Base-by-base conservation (phyloP, 345 rosid genomes). In the Syzygium aromaticum region DNA sequence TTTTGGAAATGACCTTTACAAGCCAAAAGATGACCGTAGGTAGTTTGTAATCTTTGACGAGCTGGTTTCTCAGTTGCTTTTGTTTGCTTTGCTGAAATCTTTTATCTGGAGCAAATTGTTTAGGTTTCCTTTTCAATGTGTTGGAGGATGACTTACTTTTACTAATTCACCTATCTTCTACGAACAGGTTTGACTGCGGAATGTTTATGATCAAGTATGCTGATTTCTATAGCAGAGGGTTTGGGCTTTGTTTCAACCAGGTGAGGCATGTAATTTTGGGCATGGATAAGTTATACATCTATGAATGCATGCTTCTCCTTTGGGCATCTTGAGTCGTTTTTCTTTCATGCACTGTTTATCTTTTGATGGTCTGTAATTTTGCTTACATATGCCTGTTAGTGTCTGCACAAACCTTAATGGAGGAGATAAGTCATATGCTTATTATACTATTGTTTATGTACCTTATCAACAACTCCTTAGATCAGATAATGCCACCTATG, bases 151-250 rank as follows among this genome's bases (percentile, higher is more conserved):
- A 73, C 8, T 73, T 73, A 38, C 22, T 14, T 73, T 73, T 73
- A 38, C 49, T 2, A 38, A 38, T 38, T 73, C 4, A 73, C 82
- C 14, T 73, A 38, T 73, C 19, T 38, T 73, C 14, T 73, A 73
- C 1, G 51, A 83, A n/a, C 94, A 98, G 99, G 93, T 98, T 89
- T 88, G 99, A 98, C 88, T 98, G 99, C 52, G 99, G 99, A 54
- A 91, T 96, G 93, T 98, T 98, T 91, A 98, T 98, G 99, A 93
- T 98, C 77, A 98, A 98, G 87, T 98, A 98, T 90, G 93, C 94
- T 2, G 99, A 98, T 89, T 98, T 96, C 84, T 95, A 93, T 89
- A 95, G 99, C 93, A 93, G 99, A 93, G 99, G 95, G 14, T 80
- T 96, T 53, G 94, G 91, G 63, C 97, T 98, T 86, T 95, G 95